These are phyloP conservation scores for Cyamopsis tetragonoloba DNA, from an alignment of 306 rosid genomes.

Conservation along the genomic window DNA sequence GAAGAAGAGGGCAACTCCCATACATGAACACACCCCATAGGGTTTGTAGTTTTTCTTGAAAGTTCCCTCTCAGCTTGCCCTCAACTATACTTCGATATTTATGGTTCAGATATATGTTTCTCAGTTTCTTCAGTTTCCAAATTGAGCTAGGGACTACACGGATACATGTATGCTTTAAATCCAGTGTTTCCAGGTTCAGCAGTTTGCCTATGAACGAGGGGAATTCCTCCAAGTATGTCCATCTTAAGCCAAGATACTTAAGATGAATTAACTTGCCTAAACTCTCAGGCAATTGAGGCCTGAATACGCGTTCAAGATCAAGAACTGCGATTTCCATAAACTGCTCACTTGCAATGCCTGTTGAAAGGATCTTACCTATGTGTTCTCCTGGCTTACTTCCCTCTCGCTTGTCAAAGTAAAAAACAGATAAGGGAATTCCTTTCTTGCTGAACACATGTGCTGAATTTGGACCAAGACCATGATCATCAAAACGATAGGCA, in stretches of 20 bases:
- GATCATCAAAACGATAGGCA: slow-evolving; percentile 15
- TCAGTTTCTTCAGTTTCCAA: slow-evolving; percentile 35
- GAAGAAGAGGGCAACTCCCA: neutral
- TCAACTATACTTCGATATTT: slow-evolving; percentile 4
- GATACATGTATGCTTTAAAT: slow-evolving; percentile 36
- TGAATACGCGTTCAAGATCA: slow-evolving; percentile 32
- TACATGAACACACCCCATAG: neutral
- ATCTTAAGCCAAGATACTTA: slow-evolving; percentile 35
- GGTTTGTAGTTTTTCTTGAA: neutral
- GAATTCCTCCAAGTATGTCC: slow-evolving; percentile 31
- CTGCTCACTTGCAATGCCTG: slow-evolving; percentile 12
- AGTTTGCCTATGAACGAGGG: slow-evolving; percentile 31
- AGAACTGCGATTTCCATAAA: slow-evolving; percentile 22
- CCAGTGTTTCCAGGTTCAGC: slow-evolving; percentile 31
- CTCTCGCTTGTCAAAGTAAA: slow-evolving; percentile 32
- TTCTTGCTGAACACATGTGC: neutral
- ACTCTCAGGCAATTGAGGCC: slow-evolving; percentile 31
- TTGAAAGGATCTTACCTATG: slow-evolving; percentile 14
- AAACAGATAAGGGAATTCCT: slow-evolving; percentile 11
- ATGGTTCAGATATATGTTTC: slow-evolving; percentile 23
- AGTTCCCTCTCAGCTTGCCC: slow-evolving; percentile 11
- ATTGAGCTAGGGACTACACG: slow-evolving; percentile 25
- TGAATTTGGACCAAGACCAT: neutral
- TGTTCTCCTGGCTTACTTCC: slow-evolving; percentile 35
- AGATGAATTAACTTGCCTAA: slow-evolving; percentile 11